These are phyloP conservation scores for Fraxinus platypoda DNA, from an alignment of 305 asterid species.

Conservation along the genomic window DNA sequence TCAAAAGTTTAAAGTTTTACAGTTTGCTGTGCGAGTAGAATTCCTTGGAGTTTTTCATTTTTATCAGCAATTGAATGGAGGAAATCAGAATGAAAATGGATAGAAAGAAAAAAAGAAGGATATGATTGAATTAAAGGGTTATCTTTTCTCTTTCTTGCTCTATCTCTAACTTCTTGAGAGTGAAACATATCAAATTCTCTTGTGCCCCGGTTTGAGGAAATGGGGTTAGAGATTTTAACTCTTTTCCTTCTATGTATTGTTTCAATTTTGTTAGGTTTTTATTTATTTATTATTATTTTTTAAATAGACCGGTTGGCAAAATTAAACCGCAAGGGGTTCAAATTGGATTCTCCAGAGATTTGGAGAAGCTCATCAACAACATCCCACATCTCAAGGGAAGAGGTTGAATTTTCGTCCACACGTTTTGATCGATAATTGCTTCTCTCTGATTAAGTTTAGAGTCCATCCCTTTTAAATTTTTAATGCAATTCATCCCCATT, in stretches of 20 bases:
- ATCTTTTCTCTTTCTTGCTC: not conserved
- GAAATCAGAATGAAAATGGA: not conserved
- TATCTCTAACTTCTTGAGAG: not conserved
- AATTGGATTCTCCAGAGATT: not conserved
- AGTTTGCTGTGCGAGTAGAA: not conserved
- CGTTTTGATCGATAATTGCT: not conserved
- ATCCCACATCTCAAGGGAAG: not conserved
- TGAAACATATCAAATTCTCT: not conserved
- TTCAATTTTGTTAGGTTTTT: not conserved
- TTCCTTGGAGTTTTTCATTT: not conserved
- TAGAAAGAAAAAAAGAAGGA: not conserved
- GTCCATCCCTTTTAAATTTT: not conserved
- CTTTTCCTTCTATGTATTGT: not conserved
- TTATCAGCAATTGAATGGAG: not conserved
- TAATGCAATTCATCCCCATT: not conserved
- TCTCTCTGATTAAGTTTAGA: not conserved
- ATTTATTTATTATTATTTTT: too few relatives aligned
- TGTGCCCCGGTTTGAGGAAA: not conserved
- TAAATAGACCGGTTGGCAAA: not conserved
- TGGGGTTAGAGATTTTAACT: not conserved
- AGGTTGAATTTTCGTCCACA: not conserved
- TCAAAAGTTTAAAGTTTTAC: not conserved
- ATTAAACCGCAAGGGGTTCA: not conserved
- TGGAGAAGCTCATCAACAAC: not conserved
- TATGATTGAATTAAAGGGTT: not conserved